Base-by-base conservation (phyloP, 495 filamentous ascomycete species). In the Bryoglossum gracile region DNA sequence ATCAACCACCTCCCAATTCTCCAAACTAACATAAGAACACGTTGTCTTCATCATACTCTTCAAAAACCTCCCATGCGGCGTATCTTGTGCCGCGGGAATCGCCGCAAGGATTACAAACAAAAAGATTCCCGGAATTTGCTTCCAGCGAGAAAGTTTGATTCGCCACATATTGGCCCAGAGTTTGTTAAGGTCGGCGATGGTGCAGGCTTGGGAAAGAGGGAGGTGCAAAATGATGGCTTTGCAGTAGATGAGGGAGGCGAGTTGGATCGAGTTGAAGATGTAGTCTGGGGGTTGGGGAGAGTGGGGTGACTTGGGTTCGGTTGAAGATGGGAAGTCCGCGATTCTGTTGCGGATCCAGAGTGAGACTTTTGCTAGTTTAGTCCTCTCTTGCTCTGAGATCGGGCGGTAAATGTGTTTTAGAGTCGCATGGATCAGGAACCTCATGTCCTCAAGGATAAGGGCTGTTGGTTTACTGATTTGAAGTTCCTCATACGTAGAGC, bases 1-100 rank as follows among this genome's bases (percentile, higher is more conserved):
- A 39, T 56, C 43, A 13, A 58, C 23, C 10, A 53, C 39, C 14
- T 48, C 30, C 48, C 43, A 59, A 14, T 53, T 43, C 9, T 49
- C 39, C 10, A 49, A 5, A 0, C 21, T 14, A 11, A 55, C 41
- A 36, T 46, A 41, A 14, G 39, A 48, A 16, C 19, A 24, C 14
- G 48, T 25, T 1, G 38, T 36, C 28, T 55, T 59, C 19, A 59
- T 23, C 56, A 59, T 48, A 25, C 41, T 51, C 25, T 55, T 55
- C 32, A 54, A 19, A 32, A 52, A 49, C 18, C 51, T 22, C 10
- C 52, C 56, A 43, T 55, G 48, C 1, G 51, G 47, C 5, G 35
- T 43, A 44, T 45, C 33, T 32, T 50, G 34, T 21, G 56, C 52
- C 6, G 56, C 56, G 11, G 48, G 48, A 33, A 37, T 48, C 1